Conservation (phyloP, 2,329 filamentous ascomycete genomes). For the Fulvia fulva region DNA sequence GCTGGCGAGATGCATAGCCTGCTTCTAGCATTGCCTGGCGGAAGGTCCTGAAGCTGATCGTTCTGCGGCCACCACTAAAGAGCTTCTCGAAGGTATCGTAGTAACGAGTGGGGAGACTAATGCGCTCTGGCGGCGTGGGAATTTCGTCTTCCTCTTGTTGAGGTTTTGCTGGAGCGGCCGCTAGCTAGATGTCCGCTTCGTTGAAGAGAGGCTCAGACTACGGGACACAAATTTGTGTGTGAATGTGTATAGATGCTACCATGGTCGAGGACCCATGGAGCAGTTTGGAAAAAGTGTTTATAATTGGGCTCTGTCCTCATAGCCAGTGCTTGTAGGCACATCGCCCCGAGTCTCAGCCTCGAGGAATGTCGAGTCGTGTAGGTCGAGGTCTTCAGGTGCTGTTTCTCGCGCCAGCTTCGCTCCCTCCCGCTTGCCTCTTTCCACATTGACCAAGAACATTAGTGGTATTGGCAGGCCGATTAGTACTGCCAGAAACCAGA, state of each 20-base stretch:
- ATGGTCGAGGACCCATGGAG: too few relatives aligned
- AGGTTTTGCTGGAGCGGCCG: not conserved
- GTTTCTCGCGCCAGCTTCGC: slow-evolving; percentile 38
- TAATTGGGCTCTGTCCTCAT: not conserved
- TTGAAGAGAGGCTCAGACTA: too few relatives aligned
- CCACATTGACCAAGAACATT: slow-evolving; percentile 80
- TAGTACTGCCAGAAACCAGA: slow-evolving; percentile 85
- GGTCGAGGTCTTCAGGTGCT: slow-evolving; percentile 5
- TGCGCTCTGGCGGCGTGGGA: not conserved
- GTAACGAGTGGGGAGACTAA: not conserved
- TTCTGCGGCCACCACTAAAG: not conserved
- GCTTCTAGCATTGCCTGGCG: not conserved
- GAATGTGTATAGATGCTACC: too few relatives aligned
- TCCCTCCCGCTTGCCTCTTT: slow-evolving; percentile 48
- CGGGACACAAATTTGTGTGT: too few relatives aligned
- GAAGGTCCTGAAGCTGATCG: not conserved
- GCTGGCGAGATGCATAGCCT: not conserved
- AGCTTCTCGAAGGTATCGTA: not conserved
- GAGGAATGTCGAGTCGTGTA: not conserved
- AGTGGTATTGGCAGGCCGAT: slow-evolving; percentile 80
- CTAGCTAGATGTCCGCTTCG: not conserved
- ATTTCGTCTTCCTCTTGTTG: not conserved
- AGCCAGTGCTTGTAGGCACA: not conserved
- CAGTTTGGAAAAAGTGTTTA: not conserved
- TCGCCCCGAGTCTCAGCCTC: not conserved